Evolutionary conservation across 306 rosid genomes (phyloP).

Genomic region (Corylus americana): DNA sequence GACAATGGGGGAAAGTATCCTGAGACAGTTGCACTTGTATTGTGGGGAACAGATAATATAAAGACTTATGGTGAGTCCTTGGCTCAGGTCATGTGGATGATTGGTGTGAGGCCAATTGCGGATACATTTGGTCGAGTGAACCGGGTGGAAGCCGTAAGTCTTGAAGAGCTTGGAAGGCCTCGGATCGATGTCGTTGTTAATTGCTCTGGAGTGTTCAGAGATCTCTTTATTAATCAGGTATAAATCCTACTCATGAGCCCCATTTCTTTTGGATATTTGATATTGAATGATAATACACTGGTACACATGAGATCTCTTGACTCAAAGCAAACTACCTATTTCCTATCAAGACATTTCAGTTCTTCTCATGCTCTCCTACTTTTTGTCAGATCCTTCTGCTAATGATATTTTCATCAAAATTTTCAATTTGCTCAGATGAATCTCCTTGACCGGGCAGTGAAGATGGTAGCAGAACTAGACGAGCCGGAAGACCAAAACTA

Average conservation of each 20-base stretch:
- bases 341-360: not conserved
- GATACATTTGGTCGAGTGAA: conserved; percentile 89
- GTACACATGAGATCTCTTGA: not conserved
- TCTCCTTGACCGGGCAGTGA: conserved; percentile 92
- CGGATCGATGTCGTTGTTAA: conserved; percentile 96
- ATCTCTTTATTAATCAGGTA: conserved; percentile 99
- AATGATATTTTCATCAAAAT: not conserved
- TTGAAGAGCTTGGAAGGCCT: conserved; percentile 99
- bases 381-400: conserved; percentile 24
- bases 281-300: not conserved
- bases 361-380: not conserved
- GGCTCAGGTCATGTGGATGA: conserved; percentile 98
- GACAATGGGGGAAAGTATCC: conserved; percentile 75
- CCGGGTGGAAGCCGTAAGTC: conserved; percentile 71
- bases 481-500: conserved; percentile 82
- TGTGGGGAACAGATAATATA: conserved; percentile 99
- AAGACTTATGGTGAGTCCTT: conserved; percentile 98
- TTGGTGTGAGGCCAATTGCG: conserved; percentile 84
- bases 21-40: conserved; percentile 88
- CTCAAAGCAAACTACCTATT: conserved; percentile 1
- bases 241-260: not conserved
- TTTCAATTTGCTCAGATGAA: conserved; percentile 61
- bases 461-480: conserved; percentile 97
- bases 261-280: not conserved
- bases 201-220: conserved; percentile 99